These are phyloP conservation scores for Corchorus capsularis DNA, from an alignment of 345 rosid genomes.

Conservation along the genomic window DNA sequence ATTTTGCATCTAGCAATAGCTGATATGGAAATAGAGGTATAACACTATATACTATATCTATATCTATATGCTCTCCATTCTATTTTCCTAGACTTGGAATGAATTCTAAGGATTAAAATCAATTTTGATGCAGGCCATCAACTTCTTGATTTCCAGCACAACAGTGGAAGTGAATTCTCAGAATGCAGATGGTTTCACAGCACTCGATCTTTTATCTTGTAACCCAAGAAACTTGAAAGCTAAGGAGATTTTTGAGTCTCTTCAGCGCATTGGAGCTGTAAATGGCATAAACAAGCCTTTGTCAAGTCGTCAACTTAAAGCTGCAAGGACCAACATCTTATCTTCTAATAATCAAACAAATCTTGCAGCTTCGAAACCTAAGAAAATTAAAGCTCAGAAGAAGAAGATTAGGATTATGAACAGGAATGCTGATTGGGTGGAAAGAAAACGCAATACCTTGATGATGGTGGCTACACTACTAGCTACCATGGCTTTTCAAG, in stretches of 20 bases:
- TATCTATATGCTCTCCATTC: background rate
- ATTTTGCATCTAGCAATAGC: slow-evolving; percentile 26
- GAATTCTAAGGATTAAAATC: background rate
- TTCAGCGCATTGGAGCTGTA: background rate
- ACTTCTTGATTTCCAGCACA: slow-evolving; percentile 22
- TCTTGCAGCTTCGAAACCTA: too few species aligned
- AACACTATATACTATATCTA: too few species aligned
- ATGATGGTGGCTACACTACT: slow-evolving; percentile 39
- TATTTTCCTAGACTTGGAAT: too few species aligned
- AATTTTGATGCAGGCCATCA: slow-evolving; percentile 15
- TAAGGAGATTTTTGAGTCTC: slow-evolving; percentile 17
- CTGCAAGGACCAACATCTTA: background rate
- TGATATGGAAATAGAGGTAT: slow-evolving; percentile 32
- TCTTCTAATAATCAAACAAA: background rate
- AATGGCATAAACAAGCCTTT: background rate
- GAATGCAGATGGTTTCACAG: slow-evolving; percentile 28
- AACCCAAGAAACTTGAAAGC: slow-evolving; percentile 20
- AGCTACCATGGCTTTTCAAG: slow-evolving; percentile 39
- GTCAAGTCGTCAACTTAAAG: background rate
- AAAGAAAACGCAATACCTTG: slow-evolving; percentile 26
- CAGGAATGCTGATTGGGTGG: background rate
- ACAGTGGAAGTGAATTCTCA: slow-evolving; percentile 13
- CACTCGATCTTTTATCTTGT: slow-evolving; percentile 9
- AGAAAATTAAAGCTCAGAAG: background rate
- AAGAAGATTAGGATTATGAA: background rate